Percentiles rank a stretch among this genome's conserved stretches.
These are phyloP conservation scores for Amylostereum areolatum DNA, from an alignment of 1,284 basidiomycete species.

Conservation along the genomic window DNA sequence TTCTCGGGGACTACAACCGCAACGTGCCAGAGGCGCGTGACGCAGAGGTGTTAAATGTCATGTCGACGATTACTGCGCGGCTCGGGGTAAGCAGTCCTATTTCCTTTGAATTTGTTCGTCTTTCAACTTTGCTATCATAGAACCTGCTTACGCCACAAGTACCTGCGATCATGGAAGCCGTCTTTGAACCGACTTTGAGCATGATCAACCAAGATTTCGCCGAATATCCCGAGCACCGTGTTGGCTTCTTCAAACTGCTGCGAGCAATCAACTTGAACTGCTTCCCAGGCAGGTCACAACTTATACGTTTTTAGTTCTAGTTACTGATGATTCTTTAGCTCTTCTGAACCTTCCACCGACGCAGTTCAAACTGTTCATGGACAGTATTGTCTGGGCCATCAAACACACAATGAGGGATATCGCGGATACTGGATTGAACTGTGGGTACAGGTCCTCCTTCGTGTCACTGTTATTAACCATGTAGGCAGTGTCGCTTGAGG, in stretches of 20 bases:
- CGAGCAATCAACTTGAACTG: constrained; percentile 92
- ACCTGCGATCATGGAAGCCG: constrained; percentile 92
- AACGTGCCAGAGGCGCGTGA: constrained; percentile 94
- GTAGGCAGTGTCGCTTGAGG: constrained; percentile 80
- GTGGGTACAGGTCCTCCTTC: constrained; percentile 39
- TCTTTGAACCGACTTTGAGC: constrained; percentile 94
- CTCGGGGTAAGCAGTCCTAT: constrained; percentile 60
- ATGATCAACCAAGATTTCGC: constrained; percentile 99
- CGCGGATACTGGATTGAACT: constrained; percentile 87
- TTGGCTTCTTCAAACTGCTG: constrained; percentile 95
- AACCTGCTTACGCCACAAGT: constrained; percentile 89
- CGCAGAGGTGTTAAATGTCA: constrained; percentile 96
- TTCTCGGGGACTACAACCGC: constrained; percentile 93
- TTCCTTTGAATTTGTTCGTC: too few relatives aligned
- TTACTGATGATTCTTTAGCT: constrained; percentile 38
- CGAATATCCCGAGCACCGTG: constrained; percentile 96
- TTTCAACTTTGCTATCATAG: constrained; percentile 30
- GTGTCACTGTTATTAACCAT: constrained; percentile 9
- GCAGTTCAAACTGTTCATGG: constrained; percentile 98
- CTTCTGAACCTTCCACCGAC: constrained; percentile 82
- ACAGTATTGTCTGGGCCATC: constrained; percentile 98
- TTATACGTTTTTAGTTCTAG: neutral
- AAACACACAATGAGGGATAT: constrained; percentile 99
- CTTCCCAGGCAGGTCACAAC: constrained; percentile 78
- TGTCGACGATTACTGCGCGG: constrained; percentile 91